Percentiles rank a stretch among this genome's conserved stretches.
Evolutionary conservation across 2,329 filamentous ascomycete species (phyloP).

Genomic region (Penicillium vulpinum): DNA sequence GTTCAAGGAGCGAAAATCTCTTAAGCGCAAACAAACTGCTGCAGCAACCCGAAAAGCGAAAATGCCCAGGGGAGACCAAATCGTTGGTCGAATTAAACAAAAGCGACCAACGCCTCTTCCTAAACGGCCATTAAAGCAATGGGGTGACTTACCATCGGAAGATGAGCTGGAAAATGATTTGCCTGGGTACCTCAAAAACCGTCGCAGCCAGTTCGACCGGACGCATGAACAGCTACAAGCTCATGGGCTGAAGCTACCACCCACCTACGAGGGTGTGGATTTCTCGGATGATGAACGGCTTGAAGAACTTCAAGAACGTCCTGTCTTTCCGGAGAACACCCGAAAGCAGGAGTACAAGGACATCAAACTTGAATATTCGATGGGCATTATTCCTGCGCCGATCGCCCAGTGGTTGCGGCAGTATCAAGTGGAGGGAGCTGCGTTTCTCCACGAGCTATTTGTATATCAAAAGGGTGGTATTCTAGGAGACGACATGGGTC

Average conservation of each 20-base stretch:
- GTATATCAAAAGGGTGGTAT: constrained; percentile 89
- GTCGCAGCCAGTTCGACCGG: constrained; percentile 69
- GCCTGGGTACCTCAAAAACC: constrained; percentile 70
- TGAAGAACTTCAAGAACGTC: constrained; percentile 66
- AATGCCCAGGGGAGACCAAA: constrained; percentile 42
- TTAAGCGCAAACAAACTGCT: constrained; percentile 54
- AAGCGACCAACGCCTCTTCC: constrained; percentile 22
- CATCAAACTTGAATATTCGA: constrained; percentile 71
- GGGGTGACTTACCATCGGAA: constrained; percentile 52
- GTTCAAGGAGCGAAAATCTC: constrained; percentile 62
- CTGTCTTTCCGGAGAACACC: constrained; percentile 62
- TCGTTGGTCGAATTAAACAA: constrained; percentile 37
- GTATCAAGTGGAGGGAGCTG: constrained; percentile 83
- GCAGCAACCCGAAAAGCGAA: constrained; percentile 51
- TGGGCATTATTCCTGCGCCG: constrained; percentile 79
- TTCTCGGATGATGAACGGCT: constrained; percentile 71
- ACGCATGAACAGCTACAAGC: constrained; percentile 61
- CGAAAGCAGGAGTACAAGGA: constrained; percentile 72
- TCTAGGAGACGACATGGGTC: constrained; percentile 93
- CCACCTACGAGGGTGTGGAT: constrained; percentile 70
- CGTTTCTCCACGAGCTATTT: constrained; percentile 84
- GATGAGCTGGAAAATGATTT: constrained; percentile 60
- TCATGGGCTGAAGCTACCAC: constrained; percentile 72
- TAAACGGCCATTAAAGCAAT: constrained; percentile 40
- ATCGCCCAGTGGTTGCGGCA: constrained; percentile 90